Percentiles rank a stretch among this genome's conserved stretches.
Evolutionary conservation across 345 rosid genomes (phyloP).

Genomic region (Erucastrum elatum): DNA sequence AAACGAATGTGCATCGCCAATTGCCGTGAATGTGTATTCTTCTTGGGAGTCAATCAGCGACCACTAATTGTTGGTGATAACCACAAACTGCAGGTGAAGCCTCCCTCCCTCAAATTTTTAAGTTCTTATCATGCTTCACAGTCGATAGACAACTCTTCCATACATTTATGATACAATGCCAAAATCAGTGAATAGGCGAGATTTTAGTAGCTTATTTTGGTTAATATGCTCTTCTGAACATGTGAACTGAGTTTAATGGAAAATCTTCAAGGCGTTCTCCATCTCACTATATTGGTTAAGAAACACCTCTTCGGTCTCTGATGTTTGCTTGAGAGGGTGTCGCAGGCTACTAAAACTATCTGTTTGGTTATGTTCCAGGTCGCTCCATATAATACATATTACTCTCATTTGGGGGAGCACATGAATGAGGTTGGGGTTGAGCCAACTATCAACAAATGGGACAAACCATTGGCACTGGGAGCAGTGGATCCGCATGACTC

Average conservation of each 20-base stretch:
- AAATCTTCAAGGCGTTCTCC: constrained; percentile 9
- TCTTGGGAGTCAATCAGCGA: constrained; percentile 95
- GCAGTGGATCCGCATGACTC: constrained; percentile 95
- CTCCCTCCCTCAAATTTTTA: background rate
- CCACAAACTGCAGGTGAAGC: constrained; percentile 89
- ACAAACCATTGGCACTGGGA: constrained; percentile 84
- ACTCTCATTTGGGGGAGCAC: constrained; percentile 88
- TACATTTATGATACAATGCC: background rate
- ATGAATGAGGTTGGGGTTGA: constrained; percentile 82
- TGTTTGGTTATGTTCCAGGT: constrained; percentile 54
- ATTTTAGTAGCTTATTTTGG: constrained; percentile 17
- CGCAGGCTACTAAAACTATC: background rate
- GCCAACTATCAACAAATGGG: constrained; percentile 83
- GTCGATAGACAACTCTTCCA: background rate
- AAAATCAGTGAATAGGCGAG: background rate
- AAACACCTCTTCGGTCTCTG: background rate
- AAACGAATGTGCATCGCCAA: constrained; percentile 92
- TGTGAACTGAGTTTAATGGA: constrained; percentile 16
- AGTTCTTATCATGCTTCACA: background rate
- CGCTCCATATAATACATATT: constrained; percentile 93
- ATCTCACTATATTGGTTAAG: background rate
- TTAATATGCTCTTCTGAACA: background rate
- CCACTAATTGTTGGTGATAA: constrained; percentile 99
- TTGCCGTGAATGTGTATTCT: constrained; percentile 96
- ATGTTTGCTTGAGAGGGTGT: constrained; percentile 11